Conservation (phyloP, 139 green algal genomes). For the Picochlorum sp. region DNA sequence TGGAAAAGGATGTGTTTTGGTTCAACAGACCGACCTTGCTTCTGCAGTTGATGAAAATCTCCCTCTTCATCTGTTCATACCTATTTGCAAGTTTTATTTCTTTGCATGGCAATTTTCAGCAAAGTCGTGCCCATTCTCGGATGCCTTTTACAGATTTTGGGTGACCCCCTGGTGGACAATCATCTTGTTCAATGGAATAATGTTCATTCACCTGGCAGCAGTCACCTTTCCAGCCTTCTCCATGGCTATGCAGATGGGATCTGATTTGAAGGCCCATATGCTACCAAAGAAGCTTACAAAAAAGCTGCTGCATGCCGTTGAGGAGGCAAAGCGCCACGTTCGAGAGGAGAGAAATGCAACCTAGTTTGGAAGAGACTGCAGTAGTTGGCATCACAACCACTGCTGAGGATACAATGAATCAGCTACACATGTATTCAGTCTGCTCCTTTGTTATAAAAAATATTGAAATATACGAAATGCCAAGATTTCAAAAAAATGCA, state of each 20-base stretch:
- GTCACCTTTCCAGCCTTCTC: conserved; percentile 37
- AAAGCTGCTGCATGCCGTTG: background rate
- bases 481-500: too few relatives aligned
- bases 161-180: conserved; percentile 21
- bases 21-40: conserved; percentile 23
- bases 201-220: conserved; percentile 26
- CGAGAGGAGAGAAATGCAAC: background rate
- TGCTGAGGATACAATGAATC: too few relatives aligned
- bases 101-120: conserved; percentile 27
- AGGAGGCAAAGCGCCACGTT: background rate
- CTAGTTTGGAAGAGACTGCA: too few relatives aligned
- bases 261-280: conserved; percentile 18
- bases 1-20: conserved; percentile 31
- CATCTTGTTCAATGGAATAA: conserved; percentile 19
- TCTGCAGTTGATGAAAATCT: conserved; percentile 26
- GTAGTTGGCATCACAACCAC: too few relatives aligned
- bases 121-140: conserved; percentile 35
- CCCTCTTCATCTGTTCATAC: conserved; percentile 36
- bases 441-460: too few relatives aligned
- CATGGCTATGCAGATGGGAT: conserved; percentile 40
- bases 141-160: conserved; percentile 15
- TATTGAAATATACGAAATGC: too few relatives aligned
- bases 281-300: conserved; percentile 3
- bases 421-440: too few relatives aligned
- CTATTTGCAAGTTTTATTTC: conserved; percentile 21